phyloP scores from a whole-genome alignment of 2,329 filamentous ascomycete genomes.

The Trichoderma pleuroti region DNA sequence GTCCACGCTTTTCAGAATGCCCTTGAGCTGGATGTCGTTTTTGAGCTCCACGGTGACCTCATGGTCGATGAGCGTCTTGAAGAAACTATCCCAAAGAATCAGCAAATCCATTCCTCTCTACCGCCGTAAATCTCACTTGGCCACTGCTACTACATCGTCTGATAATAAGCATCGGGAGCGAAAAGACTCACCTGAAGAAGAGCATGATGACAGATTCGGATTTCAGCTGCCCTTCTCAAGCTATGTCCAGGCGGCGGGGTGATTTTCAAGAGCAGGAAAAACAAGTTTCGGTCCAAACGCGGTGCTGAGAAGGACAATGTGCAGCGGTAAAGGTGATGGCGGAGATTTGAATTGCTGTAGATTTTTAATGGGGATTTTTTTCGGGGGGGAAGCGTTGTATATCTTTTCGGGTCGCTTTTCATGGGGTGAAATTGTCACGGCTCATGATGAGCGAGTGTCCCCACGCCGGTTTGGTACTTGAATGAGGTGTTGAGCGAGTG shows the following conservation, averaged over 20 bases:
- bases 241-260: background rate
- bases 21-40: conserved; percentile 96
- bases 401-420: background rate
- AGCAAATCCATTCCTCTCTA: background rate
- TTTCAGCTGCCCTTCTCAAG: background rate
- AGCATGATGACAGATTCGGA: conserved; percentile 33
- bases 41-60: conserved; percentile 98
- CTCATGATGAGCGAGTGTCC: conserved; percentile 5
- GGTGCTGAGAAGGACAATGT: background rate
- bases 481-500: background rate
- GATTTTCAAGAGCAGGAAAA: background rate
- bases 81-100: conserved; percentile 63
- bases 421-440: conserved; percentile 6
- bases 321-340: no score
- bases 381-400: background rate
- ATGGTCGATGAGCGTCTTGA: conserved; percentile 97
- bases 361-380: background rate
- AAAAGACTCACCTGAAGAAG: conserved; percentile 41
- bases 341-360: background rate
- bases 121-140: no score
- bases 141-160: background rate
- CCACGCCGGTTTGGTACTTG: background rate
- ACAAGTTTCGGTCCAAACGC: background rate
- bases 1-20: conserved; percentile 93
- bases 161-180: background rate